Conservation (phyloP, 169 alveolate species). For the Eimeria sp. region DNA sequence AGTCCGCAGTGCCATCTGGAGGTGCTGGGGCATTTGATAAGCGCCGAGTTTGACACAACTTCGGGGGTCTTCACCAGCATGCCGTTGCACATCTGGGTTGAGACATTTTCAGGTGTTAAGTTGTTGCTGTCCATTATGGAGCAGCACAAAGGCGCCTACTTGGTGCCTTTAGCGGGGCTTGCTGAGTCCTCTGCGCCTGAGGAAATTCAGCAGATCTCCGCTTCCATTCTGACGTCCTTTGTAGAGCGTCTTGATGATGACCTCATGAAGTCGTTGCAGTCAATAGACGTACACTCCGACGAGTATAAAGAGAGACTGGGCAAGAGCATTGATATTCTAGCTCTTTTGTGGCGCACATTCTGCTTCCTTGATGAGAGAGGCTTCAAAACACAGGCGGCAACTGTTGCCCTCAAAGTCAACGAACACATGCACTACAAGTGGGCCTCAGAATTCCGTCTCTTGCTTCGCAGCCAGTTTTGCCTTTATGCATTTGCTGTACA, state of each 20-base stretch:
- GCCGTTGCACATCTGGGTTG: constrained; percentile 91
- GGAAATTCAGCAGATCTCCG: constrained; percentile 53
- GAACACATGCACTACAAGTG: constrained; percentile 93
- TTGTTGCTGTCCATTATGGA: constrained; percentile 33
- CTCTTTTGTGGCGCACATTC: constrained; percentile 87
- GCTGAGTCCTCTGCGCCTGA: constrained; percentile 51
- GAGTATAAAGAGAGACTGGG: constrained; percentile 82
- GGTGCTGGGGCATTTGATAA: constrained; percentile 92
- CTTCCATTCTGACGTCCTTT: constrained; percentile 76
- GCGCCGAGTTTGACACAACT: constrained; percentile 93
- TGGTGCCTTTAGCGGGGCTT: constrained; percentile 32
- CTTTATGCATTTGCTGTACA: not conserved
- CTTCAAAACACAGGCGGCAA: constrained; percentile 86
- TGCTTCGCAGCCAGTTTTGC: not conserved
- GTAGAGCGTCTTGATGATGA: constrained; percentile 88
- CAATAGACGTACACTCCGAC: constrained; percentile 92
- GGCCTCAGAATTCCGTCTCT: constrained; percentile 62
- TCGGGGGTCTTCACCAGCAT: constrained; percentile 93
- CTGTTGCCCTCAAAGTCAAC: constrained; percentile 88
- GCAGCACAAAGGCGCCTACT: constrained; percentile 28
- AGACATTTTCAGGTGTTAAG: constrained; percentile 81
- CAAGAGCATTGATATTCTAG: constrained; percentile 83
- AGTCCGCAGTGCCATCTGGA: constrained; percentile 89
- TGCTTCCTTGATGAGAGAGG: constrained; percentile 86
- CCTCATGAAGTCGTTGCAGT: constrained; percentile 86